Base-by-base conservation (phyloP, 495 filamentous ascomycete genomes). In the Neurospora sp. region DNA sequence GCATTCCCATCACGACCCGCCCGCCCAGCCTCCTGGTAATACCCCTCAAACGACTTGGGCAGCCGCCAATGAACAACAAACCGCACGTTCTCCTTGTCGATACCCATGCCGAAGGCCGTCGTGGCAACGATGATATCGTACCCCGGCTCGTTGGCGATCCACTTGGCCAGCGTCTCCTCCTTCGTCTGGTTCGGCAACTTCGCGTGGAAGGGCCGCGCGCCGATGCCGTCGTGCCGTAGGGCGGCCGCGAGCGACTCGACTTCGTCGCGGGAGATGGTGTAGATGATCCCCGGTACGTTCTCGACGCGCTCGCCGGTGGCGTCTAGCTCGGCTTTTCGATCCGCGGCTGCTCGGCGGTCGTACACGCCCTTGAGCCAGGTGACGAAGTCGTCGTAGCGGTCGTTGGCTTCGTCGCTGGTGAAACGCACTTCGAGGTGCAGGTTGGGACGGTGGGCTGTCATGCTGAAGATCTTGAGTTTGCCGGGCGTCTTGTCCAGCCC, bases 61-160 rank as follows among this genome's bases (percentile, higher is more conserved):
- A 97, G 84, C 71, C 92, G 91, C 94, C 94, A 98, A 80, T 98
- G 95, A 4, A 96, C 88, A 3, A 98, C 93, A 77, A 97, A 97
- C 4, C 94, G 89, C 18, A 98, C 95, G 76, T 96, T 90, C 39
- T 94, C 88, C 81, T 97, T 97, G 78, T 98, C 94, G 76, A 99
- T 98, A 5, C 95, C 95, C 95, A 99, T 98, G 8, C 95, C 95
- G 75, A 98, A 98, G 0, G 95, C 95, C 4, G 93, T 98, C 0
- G 95, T 98, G 6, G 95, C 95, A 48, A 98, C 92, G 62, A 98
- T 94, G 69, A 98, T 90, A 76, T 94, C 93, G 80, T 96, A 97
- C 7, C 90, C 89, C 14, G 86, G 83, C 66, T 88, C 85, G 75
- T 92, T 91, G 18, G 87, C 87, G 44, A 96, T 88, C 95, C 95